phyloP scores from a whole-genome alignment of 805 yeast species.

The Suhomyces tanzawaensis region DNA sequence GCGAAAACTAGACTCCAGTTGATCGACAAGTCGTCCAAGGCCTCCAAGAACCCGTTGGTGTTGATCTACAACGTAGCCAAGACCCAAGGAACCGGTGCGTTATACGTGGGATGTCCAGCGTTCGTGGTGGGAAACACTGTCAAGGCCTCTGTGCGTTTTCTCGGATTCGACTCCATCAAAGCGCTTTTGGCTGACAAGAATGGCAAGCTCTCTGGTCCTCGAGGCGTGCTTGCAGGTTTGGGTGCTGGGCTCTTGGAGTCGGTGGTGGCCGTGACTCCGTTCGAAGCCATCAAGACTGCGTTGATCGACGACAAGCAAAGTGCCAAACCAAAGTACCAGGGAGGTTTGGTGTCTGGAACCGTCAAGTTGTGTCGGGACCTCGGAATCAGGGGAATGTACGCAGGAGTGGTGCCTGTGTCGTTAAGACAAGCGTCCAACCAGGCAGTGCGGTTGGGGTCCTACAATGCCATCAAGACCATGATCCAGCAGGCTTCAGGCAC shows the following conservation, averaged over 20 bases:
- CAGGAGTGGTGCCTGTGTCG: slow-evolving; percentile 90
- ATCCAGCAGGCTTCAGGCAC: slow-evolving; percentile 68
- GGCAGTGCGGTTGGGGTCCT: slow-evolving; percentile 91
- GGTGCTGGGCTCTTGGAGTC: slow-evolving; percentile 96
- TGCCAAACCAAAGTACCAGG: slow-evolving; percentile 72
- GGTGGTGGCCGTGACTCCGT: slow-evolving; percentile 92
- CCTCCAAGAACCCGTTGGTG: slow-evolving; percentile 80
- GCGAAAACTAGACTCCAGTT: slow-evolving; percentile 92
- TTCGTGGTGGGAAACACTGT: slow-evolving; percentile 94
- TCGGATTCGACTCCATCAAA: slow-evolving; percentile 89
- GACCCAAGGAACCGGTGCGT: slow-evolving; percentile 72
- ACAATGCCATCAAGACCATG: slow-evolving; percentile 79
- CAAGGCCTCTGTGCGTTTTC: slow-evolving; percentile 91
- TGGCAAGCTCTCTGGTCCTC: slow-evolving; percentile 83
- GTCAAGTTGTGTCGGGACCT: slow-evolving; percentile 66
- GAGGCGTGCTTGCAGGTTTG: slow-evolving; percentile 95
- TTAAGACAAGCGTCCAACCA: slow-evolving; percentile 95
- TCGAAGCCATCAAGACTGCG: slow-evolving; percentile 94
- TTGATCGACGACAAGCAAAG: slow-evolving; percentile 89
- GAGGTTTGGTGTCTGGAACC: slow-evolving; percentile 60
- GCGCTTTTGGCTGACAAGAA: slow-evolving; percentile 71
- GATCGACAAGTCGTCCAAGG: slow-evolving; percentile 58
- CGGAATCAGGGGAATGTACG: slow-evolving; percentile 81
- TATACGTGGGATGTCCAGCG: slow-evolving; percentile 96
- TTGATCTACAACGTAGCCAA: slow-evolving; percentile 72